Base-by-base conservation (phyloP, 164 flowering plant species). In the Tetracentron sinense region DNA sequence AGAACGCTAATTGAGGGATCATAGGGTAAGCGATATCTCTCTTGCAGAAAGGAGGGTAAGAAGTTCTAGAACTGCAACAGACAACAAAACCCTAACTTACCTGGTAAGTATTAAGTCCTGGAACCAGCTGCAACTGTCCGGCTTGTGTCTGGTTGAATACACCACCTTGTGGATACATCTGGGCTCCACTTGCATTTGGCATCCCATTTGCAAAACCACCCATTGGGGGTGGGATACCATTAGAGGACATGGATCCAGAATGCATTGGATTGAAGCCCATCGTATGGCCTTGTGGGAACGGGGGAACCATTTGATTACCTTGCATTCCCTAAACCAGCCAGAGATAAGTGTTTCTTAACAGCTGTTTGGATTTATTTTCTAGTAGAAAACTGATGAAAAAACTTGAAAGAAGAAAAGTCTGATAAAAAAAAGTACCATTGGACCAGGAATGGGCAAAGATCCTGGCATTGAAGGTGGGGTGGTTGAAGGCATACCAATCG, bases 251-350 rank as follows among this genome's bases (percentile, higher is more conserved):
- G 25, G 85, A 66, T 69, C 89, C 87, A 22, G 92, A 69, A 66
- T 82, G 93, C 88, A 88, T 84, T 30, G 82, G 88, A 71, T 86
- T 90, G 83, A 90, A 66, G 66, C 90, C 87, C 85, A 87, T 83
- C 67, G 78, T 79, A 76, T 82, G 96, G 46, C 84, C 87, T 65
- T 89, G 98, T 23, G 76, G 86, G 77, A 82, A 20, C 52, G 77
- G 87, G 61, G 92, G 86, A 50, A 42, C 79, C 90, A 86, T 86
- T 73, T 81, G 95, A 79, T 80, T 88, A 62, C 86, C 85, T 76
- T 90, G 97, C 83, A 92, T 79, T 22, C 84, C 95, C 92, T 87
- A 56, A 33, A 78, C 30, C 50, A 69, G 29, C 19, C 47, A 66
- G 14, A 28, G 20, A 38, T 21, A 42, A 38, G 7, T 2, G 10